Conservation (phyloP, 139 green algal species). For the Chlamydomonas schloesseri region DNA sequence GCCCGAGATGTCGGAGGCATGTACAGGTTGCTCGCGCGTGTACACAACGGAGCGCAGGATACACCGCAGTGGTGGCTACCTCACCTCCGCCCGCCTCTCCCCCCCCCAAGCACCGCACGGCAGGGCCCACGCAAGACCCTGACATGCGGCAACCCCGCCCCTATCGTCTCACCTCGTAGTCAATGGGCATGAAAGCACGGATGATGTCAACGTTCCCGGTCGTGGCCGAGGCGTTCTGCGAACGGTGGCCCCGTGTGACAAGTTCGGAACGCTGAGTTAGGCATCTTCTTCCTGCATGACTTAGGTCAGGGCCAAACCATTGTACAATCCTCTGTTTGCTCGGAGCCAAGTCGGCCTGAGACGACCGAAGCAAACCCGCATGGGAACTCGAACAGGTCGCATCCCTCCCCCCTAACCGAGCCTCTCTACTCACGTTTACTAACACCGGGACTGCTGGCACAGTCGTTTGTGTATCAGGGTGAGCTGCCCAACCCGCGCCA, state of each 20-base stretch:
- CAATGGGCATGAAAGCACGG: constrained; percentile 5
- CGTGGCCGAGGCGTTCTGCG: background rate
- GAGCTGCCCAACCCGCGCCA: background rate
- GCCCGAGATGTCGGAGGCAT: too few relatives aligned
- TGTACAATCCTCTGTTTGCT: too few relatives aligned
- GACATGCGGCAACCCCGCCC: too few relatives aligned
- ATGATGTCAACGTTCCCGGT: constrained; percentile 1
- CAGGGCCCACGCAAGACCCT: too few relatives aligned
- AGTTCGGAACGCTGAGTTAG: background rate
- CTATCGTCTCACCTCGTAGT: background rate
- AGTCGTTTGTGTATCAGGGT: background rate
- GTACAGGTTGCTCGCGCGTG: too few relatives aligned
- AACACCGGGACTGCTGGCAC: background rate
- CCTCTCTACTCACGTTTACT: background rate
- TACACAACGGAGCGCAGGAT: too few relatives aligned
- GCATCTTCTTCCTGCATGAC: too few relatives aligned
- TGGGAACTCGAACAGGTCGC: background rate
- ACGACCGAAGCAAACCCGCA: background rate
- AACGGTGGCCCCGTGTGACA: background rate
- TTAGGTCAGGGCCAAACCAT: too few relatives aligned
- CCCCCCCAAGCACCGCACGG: too few relatives aligned
- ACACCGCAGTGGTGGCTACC: too few relatives aligned
- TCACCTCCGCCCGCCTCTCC: too few relatives aligned
- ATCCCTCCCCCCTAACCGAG: background rate
- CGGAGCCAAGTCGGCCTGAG: too few relatives aligned